A percentile compares a stretch with the other conserved stretches of the same genome.
Conservation (phyloP, 192 early-diverging fungal species). For the Mortierella alpina region DNA sequence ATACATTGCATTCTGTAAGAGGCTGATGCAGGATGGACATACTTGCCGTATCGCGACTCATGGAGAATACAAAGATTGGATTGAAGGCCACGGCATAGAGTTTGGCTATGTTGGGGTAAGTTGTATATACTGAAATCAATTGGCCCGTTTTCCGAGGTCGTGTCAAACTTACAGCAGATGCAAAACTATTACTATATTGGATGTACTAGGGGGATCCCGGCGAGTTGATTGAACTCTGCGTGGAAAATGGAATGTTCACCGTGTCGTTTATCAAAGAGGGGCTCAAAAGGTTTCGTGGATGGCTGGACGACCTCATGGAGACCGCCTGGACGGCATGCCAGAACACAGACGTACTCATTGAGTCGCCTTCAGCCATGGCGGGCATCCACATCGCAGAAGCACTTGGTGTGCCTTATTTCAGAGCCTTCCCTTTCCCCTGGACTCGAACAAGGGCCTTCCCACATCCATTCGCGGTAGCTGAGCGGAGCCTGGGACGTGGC, state of each 20-base stretch:
- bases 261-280: conserved; percentile 71
- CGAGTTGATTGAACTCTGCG: conserved; percentile 61
- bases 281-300: conserved; percentile 65
- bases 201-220: conserved; percentile 43
- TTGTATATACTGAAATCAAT: conserved; percentile 13
- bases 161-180: conserved; percentile 3
- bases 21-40: conserved; percentile 71
- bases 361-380: conserved; percentile 73
- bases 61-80: conserved; percentile 71
- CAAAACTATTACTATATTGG: neutral
- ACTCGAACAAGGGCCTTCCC: conserved; percentile 75
- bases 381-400: conserved; percentile 78
- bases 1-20: conserved; percentile 75
- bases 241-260: conserved; percentile 79
- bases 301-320: conserved; percentile 71
- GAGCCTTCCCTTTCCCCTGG: conserved; percentile 82
- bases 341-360: conserved; percentile 74
- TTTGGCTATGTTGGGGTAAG: conserved; percentile 75
- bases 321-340: conserved; percentile 68
- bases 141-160: conserved; percentile 69
- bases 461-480: conserved; percentile 74
- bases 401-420: conserved; percentile 70
- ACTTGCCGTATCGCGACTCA: conserved; percentile 75
- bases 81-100: conserved; percentile 74
- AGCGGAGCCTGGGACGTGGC: conserved; percentile 53